phyloP scores from a whole-genome alignment of 352 stramenopile genomes.

The Sclerospora graminicola region DNA sequence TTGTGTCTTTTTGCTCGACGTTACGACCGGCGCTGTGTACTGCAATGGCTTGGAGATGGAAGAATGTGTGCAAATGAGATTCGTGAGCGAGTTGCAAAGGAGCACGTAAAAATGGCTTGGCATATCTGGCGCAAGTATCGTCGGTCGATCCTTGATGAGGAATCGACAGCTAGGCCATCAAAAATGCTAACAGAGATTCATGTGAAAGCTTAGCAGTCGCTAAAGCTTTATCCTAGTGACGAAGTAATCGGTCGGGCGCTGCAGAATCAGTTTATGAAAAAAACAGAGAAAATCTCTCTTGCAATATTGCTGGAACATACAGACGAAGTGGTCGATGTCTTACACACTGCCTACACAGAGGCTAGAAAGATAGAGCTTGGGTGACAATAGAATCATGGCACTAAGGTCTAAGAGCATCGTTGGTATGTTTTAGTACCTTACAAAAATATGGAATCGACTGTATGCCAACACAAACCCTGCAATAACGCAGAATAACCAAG shows the following conservation, averaged over 20 bases:
- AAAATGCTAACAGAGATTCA: conserved; percentile 15
- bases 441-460: too few relatives aligned
- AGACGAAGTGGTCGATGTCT: conserved; percentile 32
- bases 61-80: conserved; percentile 14
- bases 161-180: conserved; percentile 2
- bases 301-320: conserved; percentile 31
- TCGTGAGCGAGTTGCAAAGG: conserved; percentile 35
- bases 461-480: too few relatives aligned
- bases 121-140: conserved; percentile 63
- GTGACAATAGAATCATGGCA: too few relatives aligned
- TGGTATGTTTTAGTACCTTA: too few relatives aligned
- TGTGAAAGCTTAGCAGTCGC: conserved; percentile 39
- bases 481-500: too few relatives aligned
- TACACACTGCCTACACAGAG: conserved; percentile 31
- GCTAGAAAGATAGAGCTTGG: conserved; percentile 17
- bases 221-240: conserved; percentile 57
- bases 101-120: conserved; percentile 63
- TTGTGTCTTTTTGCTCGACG: conserved; percentile 52
- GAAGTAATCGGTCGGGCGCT: conserved; percentile 42
- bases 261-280: conserved; percentile 24
- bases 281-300: conserved; percentile 24
- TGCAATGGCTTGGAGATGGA: conserved; percentile 34
- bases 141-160: conserved; percentile 17
- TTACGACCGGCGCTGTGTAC: conserved; percentile 42
- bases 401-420: too few relatives aligned